Conservation (phyloP, 108 stramenopile genomes). For the Cylindrotheca fusiformis region DNA sequence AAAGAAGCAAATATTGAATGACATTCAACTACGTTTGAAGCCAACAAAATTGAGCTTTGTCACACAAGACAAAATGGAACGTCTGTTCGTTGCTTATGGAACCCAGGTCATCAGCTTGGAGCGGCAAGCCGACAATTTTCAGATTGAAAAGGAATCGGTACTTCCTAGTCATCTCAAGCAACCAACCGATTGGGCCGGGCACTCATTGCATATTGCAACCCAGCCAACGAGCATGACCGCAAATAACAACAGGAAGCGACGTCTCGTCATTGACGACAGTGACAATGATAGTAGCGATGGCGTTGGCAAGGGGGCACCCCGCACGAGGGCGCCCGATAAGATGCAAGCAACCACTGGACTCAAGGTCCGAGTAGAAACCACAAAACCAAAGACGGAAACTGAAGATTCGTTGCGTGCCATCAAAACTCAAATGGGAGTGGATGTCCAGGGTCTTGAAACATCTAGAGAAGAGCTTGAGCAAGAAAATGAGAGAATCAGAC, state of each 20-base stretch:
- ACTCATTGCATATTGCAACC: not conserved
- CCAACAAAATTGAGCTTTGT: conserved; percentile 33
- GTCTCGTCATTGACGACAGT: conserved; percentile 16
- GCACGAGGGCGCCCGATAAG: not conserved
- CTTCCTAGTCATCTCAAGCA: conserved; percentile 43
- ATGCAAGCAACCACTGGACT: conserved; percentile 15
- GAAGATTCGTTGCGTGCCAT: conserved; percentile 38
- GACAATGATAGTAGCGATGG: conserved; percentile 26
- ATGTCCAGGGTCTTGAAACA: conserved; percentile 22
- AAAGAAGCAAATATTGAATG: conserved; percentile 22
- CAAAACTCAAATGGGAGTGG: conserved; percentile 43
- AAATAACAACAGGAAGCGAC: conserved; percentile 8
- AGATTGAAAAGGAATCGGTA: conserved; percentile 40
- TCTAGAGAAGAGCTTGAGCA: conserved; percentile 37
- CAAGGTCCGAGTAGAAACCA: conserved; percentile 16
- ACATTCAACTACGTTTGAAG: conserved; percentile 27
- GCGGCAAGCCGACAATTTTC: conserved; percentile 53
- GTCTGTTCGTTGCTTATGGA: conserved; percentile 23
- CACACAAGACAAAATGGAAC: conserved; percentile 63
- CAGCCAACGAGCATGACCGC: not conserved
- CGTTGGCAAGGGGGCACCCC: not conserved
- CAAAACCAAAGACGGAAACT: not conserved
- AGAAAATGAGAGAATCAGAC: conserved; percentile 12
- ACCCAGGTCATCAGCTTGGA: conserved; percentile 21
- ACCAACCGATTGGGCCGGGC: conserved; percentile 40